A percentile compares a stretch with the other conserved stretches of the same genome.
These are phyloP conservation scores for Fusarium coicis DNA, from an alignment of 2,329 filamentous ascomycete genomes.

Conservation along the genomic window DNA sequence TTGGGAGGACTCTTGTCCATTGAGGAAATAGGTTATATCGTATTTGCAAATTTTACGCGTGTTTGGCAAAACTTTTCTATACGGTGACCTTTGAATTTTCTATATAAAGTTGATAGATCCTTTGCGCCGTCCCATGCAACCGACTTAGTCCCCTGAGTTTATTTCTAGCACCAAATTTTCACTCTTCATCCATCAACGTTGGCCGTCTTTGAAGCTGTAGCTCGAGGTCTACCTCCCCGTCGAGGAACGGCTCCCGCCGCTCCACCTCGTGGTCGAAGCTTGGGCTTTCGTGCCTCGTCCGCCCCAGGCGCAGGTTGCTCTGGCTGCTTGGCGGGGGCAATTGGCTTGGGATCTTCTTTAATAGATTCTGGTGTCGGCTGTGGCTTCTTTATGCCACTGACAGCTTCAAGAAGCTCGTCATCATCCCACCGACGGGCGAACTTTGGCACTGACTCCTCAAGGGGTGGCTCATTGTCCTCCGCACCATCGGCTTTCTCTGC, in stretches of 20 bases:
- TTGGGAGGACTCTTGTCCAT: conserved; percentile 28
- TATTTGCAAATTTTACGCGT: conserved; percentile 38
- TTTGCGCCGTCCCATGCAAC: conserved; percentile 41
- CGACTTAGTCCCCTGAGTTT: background rate
- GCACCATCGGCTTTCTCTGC: conserved; percentile 33
- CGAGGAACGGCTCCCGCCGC: conserved; percentile 38
- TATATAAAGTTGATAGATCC: conserved; percentile 15
- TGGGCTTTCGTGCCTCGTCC: conserved; percentile 46
- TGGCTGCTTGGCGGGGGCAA: conserved; percentile 29
- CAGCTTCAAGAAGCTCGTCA: conserved; percentile 57
- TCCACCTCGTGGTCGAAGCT: conserved; percentile 42
- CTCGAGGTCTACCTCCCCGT: conserved; percentile 45
- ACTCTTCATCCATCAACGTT: conserved; percentile 5
- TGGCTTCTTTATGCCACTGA: conserved; percentile 57
- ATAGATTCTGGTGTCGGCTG: conserved; percentile 46
- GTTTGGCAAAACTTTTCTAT: conserved; percentile 21
- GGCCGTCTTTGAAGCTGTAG: conserved; percentile 36
- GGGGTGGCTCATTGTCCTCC: conserved; percentile 23
- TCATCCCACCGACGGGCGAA: conserved; percentile 57
- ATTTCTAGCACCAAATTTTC: background rate
- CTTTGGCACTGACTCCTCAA: conserved; percentile 53
- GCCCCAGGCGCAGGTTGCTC: conserved; percentile 22
- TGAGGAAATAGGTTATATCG: conserved; percentile 32
- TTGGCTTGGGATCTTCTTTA: conserved; percentile 45
- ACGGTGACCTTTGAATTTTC: background rate